These are phyloP conservation scores for Pleurotus citrinopileatus DNA, from an alignment of 768 basidiomycete genomes.

Conservation along the genomic window DNA sequence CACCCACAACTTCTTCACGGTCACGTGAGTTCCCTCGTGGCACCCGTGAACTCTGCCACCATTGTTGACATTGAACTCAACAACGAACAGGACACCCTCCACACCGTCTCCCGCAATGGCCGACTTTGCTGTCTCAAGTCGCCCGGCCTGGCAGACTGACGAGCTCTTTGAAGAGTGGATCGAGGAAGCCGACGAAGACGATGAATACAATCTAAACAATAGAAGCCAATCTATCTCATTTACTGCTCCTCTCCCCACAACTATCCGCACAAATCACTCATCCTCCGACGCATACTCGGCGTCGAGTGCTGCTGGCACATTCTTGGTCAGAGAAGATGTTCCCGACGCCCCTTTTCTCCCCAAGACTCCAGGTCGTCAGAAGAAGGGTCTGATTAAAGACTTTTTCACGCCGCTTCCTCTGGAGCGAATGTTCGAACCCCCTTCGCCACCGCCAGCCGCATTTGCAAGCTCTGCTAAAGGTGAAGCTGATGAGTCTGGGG, in stretches of 20 bases:
- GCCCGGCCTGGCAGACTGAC: constrained; percentile 83
- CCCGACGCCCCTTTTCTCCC: constrained; percentile 53
- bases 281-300: constrained; percentile 26
- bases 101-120: constrained; percentile 6
- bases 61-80: background rate
- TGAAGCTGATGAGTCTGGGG: constrained; percentile 34
- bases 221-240: constrained; percentile 59
- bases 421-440: constrained; percentile 93
- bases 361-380: constrained; percentile 61
- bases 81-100: background rate
- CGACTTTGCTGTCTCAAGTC: constrained; percentile 12
- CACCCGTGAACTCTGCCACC: background rate
- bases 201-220: constrained; percentile 36
- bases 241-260: constrained; percentile 52
- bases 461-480: constrained; percentile 13
- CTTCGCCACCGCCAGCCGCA: constrained; percentile 61
- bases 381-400: constrained; percentile 66
- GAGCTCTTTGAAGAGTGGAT: constrained; percentile 93
- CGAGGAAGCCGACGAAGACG: constrained; percentile 48
- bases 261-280: constrained; percentile 46
- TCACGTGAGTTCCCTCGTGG: background rate
- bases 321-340: constrained; percentile 71
- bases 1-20: constrained; percentile 11
- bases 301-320: constrained; percentile 55
- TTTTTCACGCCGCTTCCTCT: constrained; percentile 87